phyloP scores from a whole-genome alignment of 2,329 filamentous ascomycete species.

The Aureobasidium subglaciale region DNA sequence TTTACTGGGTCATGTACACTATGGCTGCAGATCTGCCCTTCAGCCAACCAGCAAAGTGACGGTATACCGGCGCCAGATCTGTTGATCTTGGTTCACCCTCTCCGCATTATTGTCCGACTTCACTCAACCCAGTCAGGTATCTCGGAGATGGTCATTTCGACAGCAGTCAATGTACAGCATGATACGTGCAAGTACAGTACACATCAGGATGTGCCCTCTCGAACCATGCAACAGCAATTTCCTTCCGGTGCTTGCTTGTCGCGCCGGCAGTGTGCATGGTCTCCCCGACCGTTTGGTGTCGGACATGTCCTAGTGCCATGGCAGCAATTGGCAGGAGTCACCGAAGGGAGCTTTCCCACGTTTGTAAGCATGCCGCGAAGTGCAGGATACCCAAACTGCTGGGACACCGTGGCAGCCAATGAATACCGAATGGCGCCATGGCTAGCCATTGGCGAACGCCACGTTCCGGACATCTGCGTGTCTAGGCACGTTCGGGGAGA shows the following conservation, averaged over 20 bases:
- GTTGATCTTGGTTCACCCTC: not conserved
- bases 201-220: not conserved
- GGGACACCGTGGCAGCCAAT: conserved; percentile 4
- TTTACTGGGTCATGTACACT: not conserved
- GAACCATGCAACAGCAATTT: conserved; percentile 11
- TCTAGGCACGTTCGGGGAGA: conserved; percentile 3
- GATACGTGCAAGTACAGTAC: not conserved
- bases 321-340: conserved; percentile 4
- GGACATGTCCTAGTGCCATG: conserved; percentile 12
- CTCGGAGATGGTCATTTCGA: not conserved
- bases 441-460: not conserved
- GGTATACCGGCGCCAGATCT: conserved; percentile 1
- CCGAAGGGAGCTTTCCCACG: conserved; percentile 4
- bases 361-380: not conserved
- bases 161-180: not conserved
- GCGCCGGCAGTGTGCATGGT: conserved; percentile 5
- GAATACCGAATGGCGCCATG: conserved; percentile 6
- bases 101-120: not conserved
- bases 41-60: not conserved
- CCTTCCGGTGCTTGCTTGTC: conserved; percentile 1
- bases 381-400: not conserved
- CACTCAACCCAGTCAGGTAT: not conserved
- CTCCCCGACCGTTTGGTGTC: conserved; percentile 13
- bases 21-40: conserved; percentile 3
- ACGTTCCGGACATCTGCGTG: not conserved